phyloP scores from a whole-genome alignment of 139 green algal genomes.

The Spirogloea muscicola region DNA sequence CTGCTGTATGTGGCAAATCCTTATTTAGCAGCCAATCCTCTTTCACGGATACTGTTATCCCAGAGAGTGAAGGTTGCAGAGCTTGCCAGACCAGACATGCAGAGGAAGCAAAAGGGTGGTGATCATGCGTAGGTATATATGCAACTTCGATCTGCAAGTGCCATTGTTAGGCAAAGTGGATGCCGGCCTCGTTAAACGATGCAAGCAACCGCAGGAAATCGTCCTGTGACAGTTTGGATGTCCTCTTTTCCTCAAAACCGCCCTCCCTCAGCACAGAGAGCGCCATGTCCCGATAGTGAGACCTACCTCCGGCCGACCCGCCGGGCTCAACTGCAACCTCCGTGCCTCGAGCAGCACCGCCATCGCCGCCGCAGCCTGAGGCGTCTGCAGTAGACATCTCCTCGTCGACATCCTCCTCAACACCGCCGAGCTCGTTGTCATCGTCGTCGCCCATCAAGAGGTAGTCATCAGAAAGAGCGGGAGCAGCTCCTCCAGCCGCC shows the following conservation, averaged over 20 bases:
- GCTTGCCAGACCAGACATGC: too few relatives aligned
- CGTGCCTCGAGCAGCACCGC: too few relatives aligned
- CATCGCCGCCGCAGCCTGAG: background rate
- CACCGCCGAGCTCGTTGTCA: conserved; percentile 39
- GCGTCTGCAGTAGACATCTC: too few relatives aligned
- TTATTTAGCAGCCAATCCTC: too few relatives aligned
- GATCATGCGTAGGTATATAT: too few relatives aligned
- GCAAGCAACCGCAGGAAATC: conserved; percentile 90
- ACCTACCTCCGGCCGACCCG: too few relatives aligned
- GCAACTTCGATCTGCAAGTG: too few relatives aligned
- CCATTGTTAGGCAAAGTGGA: conserved; percentile 87
- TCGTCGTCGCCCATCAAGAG: conserved; percentile 20
- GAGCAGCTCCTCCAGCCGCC: background rate
- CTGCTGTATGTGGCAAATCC: too few relatives aligned
- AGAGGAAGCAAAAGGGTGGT: too few relatives aligned
- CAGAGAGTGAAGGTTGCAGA: too few relatives aligned
- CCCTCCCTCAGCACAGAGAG: conserved; percentile 62
- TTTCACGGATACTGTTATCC: too few relatives aligned
- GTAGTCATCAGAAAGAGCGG: conserved; percentile 7
- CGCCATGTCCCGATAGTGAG: conserved; percentile 49
- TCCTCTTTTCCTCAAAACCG: conserved; percentile 71
- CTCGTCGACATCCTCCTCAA: conserved; percentile 30
- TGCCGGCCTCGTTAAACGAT: conserved; percentile 82
- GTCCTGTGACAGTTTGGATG: conserved; percentile 92
- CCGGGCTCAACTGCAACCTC: too few relatives aligned